Evolutionary conservation across 2,329 filamentous ascomycete species (phyloP).

Genomic region (Botrytis aclada): DNA sequence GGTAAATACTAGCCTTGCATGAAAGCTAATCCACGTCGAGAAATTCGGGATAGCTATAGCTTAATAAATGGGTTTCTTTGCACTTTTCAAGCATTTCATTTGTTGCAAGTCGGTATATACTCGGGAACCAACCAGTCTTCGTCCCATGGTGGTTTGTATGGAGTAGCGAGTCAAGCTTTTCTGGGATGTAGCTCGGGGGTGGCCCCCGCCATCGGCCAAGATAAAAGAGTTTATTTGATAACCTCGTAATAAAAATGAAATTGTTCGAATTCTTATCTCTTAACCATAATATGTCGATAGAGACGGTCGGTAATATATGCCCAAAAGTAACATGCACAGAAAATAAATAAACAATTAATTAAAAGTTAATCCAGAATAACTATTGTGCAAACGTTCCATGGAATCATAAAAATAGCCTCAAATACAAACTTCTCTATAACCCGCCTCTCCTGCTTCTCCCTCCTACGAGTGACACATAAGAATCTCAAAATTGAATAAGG

Average conservation of each 20-base stretch:
- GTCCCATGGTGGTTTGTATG: neutral
- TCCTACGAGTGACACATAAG: constrained; percentile 18
- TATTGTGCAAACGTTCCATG: neutral
- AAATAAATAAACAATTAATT: neutral
- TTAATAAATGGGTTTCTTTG: neutral
- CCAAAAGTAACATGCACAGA: neutral
- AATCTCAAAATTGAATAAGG: constrained; percentile 22
- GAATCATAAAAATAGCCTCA: neutral
- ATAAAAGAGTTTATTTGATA: neutral
- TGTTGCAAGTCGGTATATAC: neutral
- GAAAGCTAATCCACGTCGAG: neutral
- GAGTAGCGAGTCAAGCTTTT: neutral
- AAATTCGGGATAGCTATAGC: neutral
- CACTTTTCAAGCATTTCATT: neutral
- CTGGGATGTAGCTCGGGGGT: neutral
- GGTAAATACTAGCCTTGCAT: neutral
- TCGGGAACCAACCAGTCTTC: neutral
- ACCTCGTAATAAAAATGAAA: neutral
- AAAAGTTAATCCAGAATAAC: neutral
- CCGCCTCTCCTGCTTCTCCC: neutral
- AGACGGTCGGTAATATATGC: neutral
- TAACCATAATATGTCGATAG: neutral
- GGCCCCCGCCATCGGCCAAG: neutral
- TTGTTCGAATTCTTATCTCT: constrained; percentile 1
- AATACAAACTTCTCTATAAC: constrained; percentile 5